Base-by-base conservation (phyloP, 306 rosid species). In the Prunus armeniaca region DNA sequence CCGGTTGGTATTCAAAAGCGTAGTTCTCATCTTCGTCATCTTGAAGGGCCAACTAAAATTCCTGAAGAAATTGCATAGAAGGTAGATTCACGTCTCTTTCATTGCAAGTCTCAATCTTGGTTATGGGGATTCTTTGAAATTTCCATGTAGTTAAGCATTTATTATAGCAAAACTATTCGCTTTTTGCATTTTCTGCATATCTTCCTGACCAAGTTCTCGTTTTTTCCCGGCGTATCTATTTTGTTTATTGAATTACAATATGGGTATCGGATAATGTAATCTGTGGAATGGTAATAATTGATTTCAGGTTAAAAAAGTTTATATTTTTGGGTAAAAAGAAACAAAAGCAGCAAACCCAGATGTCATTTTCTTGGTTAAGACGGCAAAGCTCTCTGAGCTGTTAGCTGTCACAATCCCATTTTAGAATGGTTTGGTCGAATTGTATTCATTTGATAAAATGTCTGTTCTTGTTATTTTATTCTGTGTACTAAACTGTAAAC, bases 371-470 rank as follows among this genome's bases (percentile, higher is more conserved):
- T 6, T 13, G 12, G 25, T 25, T 14, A 34, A 30, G 19, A 71
- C 27, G 78, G 71, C 78, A 43, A 65, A 62, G 30, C 3, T 11
- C 30, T 65, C 30, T 65, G 56, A 18, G 47, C 22, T 47, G 71
- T 38, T 58, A 20, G 46, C 57, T 41, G 43, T 60, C 56, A 58
- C 28, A 4, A 12, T 38, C 20, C 65, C 52, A 4, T 8, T 41
- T 34, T 14, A 20, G 13, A 12, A 9, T 38, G 57, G 27, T 2
- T 6, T 11, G 5, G 22, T 14, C 18, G 25, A 28, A 61, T 41
- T 58, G 38, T 68, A 45, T 76, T 60, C 10, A 56, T 43, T 70
- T n/a, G 19, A 47, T 41, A 20, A 43, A 8, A 27, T 13, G 13
- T 45, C 12, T 47, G 18, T 57, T 62, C 43, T 62, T 28, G 22